Evolutionary conservation across 176 grass and related monocot species (phyloP).

Genomic region (Rhynchospora tenuis): DNA sequence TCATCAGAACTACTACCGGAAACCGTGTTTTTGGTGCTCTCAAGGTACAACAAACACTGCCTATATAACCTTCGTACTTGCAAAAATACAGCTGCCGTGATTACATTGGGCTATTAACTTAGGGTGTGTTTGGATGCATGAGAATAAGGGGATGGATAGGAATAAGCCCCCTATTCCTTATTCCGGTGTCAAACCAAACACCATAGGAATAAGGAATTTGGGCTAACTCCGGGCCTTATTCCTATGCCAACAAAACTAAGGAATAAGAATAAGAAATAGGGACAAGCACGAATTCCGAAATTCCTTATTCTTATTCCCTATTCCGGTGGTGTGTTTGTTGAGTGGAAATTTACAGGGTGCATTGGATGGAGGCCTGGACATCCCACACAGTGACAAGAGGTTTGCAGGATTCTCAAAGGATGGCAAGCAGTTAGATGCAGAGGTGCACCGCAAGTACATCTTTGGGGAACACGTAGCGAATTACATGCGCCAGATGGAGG

Average conservation of each 20-base stretch:
- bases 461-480: slow-evolving; percentile 57
- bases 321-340: neutral
- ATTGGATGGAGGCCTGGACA: slow-evolving; percentile 74
- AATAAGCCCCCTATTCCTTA: no score
- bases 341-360: slow-evolving; percentile 38
- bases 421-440: slow-evolving; percentile 54
- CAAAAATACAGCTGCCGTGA: neutral
- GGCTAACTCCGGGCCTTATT: no score
- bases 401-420: slow-evolving; percentile 84
- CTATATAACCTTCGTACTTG: neutral
- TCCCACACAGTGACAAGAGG: slow-evolving; percentile 77
- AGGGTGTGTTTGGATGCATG: no score
- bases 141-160: no score
- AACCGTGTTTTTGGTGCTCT: slow-evolving; percentile 66
- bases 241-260: no score
- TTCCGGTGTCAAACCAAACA: no score
- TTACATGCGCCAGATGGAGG: slow-evolving; percentile 61
- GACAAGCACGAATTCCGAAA: no score
- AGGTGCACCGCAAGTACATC: slow-evolving; percentile 71
- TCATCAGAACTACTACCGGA: slow-evolving; percentile 65
- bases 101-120: no score
- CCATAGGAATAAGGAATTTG: no score
- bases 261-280: no score
- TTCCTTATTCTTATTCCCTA: no score
- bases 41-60: slow-evolving; percentile 34